Conservation (phyloP, 768 basidiomycete species). For the Boletus rufocinnamomeus region DNA sequence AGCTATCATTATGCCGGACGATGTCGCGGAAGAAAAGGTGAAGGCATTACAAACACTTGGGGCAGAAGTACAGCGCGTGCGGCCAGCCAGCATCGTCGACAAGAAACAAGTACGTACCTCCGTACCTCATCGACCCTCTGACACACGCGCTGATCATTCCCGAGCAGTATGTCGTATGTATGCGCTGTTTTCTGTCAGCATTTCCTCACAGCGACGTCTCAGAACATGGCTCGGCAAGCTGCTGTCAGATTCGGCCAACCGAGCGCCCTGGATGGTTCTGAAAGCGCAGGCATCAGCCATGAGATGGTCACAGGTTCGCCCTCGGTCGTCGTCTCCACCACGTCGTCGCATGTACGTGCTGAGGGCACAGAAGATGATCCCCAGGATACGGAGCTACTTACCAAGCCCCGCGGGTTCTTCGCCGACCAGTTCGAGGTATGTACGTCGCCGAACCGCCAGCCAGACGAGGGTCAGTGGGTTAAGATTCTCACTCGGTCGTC, state of each 20-base stretch:
- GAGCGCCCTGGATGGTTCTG: conserved; percentile 26
- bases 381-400: conserved; percentile 44
- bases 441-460: not conserved
- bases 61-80: conserved; percentile 84
- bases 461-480: no score
- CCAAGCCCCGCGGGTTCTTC: conserved; percentile 80
- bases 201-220: not conserved
- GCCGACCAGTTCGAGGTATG: conserved; percentile 92
- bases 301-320: conserved; percentile 47
- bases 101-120: conserved; percentile 74
- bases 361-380: conserved; percentile 35
- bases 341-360: conserved; percentile 43
- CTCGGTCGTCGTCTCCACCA: conserved; percentile 55
- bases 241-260: conserved; percentile 70
- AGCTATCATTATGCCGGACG: conserved; percentile 92
- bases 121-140: not conserved
- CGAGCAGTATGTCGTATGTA: conserved; percentile 64
- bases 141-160: conserved; percentile 1
- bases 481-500: not conserved
- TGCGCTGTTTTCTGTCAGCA: not conserved
- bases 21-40: conserved; percentile 90
- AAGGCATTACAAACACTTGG: conserved; percentile 81
- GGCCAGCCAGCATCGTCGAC: conserved; percentile 96
- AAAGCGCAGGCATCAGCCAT: conserved; percentile 24
- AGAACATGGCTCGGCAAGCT: conserved; percentile 87